Base-by-base conservation (phyloP, 345 rosid species). In the Sonneratia alba region DNA sequence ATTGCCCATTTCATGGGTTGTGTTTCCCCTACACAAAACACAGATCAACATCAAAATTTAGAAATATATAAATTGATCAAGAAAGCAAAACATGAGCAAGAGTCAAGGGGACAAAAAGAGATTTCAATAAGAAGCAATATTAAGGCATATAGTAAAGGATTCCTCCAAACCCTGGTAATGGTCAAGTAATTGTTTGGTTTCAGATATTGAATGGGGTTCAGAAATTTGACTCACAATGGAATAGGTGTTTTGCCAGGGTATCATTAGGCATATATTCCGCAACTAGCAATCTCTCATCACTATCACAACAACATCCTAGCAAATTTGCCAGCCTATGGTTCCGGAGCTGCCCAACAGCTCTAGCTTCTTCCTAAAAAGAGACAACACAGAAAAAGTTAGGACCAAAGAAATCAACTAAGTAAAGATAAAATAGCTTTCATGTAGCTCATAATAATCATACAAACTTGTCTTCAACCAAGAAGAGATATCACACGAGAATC, bases 1-100 rank as follows among this genome's bases (percentile, higher is more conserved):
- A 95, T 95, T 24, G 93, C 86, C 99, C 99, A 91, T 80, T 91
- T 87, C 97, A 95, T 91, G 24, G 99, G 99, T 32, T 87, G 96
- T 53, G 88, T 43, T 82, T 91, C 99, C 99, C 97, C 99, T 95
- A 77, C 68, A 69, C 32, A 48, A 73, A 73, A 62, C 61, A 38
- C 64, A 36, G 72, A 18, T 21, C 63, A 57, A n/a, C 22, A 57
- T 57, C 63, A 57, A 24, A 19, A 57, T 24, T 70, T 22, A 37
- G 61, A 56, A 76, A 47, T 22, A 51, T 11, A 61, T 27, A 45
- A n/a, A 51, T 56, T 53, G 57, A 63, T 53, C 59, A 47, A 24
- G 22, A 64, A 61, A 42, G 57, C 36, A 74, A 62, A 27, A 62
- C 36, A 62, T 24, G 38, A 24, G 36, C 18, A 36, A 42, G 45